Evolutionary conservation across 1,284 basidiomycete species (phyloP).

Genomic region (Malassezia japonica): DNA sequence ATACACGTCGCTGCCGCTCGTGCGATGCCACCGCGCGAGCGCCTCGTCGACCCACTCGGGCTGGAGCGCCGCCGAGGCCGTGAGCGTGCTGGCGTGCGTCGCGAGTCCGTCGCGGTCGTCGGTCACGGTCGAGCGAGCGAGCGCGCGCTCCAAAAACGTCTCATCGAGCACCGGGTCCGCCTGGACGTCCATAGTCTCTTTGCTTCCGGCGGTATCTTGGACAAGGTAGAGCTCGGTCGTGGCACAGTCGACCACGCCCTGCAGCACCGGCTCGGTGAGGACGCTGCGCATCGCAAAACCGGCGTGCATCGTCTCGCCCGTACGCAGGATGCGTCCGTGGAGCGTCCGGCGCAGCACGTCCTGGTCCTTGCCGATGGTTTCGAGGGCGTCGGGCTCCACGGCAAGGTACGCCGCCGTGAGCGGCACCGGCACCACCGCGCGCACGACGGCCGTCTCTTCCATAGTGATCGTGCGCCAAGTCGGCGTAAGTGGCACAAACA

Average conservation of each 20-base stretch:
- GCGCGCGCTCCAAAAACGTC: conserved; percentile 30
- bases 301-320: conserved; percentile 20
- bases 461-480: background rate
- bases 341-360: conserved; percentile 19
- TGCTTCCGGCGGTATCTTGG: conserved; percentile 5
- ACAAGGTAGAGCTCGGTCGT: conserved; percentile 25
- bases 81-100: conserved; percentile 6
- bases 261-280: conserved; percentile 38
- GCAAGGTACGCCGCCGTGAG: conserved; percentile 26
- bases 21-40: conserved; percentile 19
- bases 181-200: background rate
- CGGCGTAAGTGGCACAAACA: background rate
- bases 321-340: conserved; percentile 23
- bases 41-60: conserved; percentile 9
- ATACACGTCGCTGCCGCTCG: conserved; percentile 18
- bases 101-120: background rate
- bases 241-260: conserved; percentile 24
- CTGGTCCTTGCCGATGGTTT: conserved; percentile 12
- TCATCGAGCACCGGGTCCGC: conserved; percentile 27
- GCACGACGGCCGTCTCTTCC: conserved; percentile 5
- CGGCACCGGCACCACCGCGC: conserved; percentile 15
- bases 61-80: conserved; percentile 2
- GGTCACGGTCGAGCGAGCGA: conserved; percentile 22
- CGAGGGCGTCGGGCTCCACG: conserved; percentile 18
- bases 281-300: conserved; percentile 19